These are phyloP conservation scores for Mycena latifolia DNA, from an alignment of 768 basidiomycete genomes.

Conservation along the genomic window DNA sequence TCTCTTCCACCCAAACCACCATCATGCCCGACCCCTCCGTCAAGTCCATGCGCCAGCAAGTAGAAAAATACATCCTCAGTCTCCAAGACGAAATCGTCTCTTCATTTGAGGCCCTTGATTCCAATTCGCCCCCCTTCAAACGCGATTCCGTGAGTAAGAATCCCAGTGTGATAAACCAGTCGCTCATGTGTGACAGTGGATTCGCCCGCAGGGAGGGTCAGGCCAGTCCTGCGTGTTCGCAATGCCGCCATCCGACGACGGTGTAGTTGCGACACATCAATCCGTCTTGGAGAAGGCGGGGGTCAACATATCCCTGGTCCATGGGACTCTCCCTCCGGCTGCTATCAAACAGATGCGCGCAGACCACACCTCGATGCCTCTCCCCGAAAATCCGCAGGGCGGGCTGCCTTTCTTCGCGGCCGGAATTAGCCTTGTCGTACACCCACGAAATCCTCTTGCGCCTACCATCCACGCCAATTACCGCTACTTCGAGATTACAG, in stretches of 20 bases:
- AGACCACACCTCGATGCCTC: slow-evolving; percentile 84
- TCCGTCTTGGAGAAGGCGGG: slow-evolving; percentile 94
- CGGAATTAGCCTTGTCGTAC: slow-evolving; percentile 92
- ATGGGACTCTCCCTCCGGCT: slow-evolving; percentile 87
- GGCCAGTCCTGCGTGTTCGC: slow-evolving; percentile 90
- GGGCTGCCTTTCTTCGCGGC: slow-evolving; percentile 94
- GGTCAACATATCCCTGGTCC: slow-evolving; percentile 93
- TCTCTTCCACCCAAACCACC: slow-evolving; percentile 16
- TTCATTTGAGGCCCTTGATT: slow-evolving; percentile 84
- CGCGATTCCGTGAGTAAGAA: slow-evolving; percentile 63
- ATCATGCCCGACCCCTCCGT: slow-evolving; percentile 29
- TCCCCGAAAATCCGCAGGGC: slow-evolving; percentile 63
- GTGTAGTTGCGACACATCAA: slow-evolving; percentile 42
- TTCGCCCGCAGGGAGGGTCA: slow-evolving; percentile 77
- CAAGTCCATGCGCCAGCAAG: slow-evolving; percentile 77
- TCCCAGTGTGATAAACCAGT: background rate
- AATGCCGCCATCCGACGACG: slow-evolving; percentile 51
- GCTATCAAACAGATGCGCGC: slow-evolving; percentile 97
- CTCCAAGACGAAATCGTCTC: slow-evolving; percentile 87
- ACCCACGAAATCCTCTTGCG: slow-evolving; percentile 93
- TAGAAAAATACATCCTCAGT: slow-evolving; percentile 79
- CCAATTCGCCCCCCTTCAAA: slow-evolving; percentile 76
- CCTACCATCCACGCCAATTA: slow-evolving; percentile 98
- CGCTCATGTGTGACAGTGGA: slow-evolving; percentile 53
- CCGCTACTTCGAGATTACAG: slow-evolving; percentile 95